These are phyloP conservation scores for Astrothelium macrocarpum DNA, from an alignment of 495 filamentous ascomycete genomes.

Conservation along the genomic window DNA sequence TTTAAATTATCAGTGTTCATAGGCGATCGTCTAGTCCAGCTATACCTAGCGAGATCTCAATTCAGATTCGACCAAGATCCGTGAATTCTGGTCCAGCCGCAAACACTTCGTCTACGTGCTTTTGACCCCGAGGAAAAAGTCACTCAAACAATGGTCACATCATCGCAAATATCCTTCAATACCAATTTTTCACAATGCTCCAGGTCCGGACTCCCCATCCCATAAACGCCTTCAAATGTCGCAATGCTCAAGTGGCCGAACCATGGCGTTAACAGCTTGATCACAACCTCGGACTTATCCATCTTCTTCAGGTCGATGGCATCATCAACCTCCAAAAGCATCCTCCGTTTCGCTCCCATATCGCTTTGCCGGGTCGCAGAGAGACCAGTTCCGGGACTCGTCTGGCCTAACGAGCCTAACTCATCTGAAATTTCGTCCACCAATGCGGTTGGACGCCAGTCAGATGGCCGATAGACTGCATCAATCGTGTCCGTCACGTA, in stretches of 20 bases:
- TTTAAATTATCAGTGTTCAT: too few species aligned
- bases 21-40: too few species aligned
- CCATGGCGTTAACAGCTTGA: slow-evolving; percentile 69
- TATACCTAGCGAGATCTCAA: too few species aligned
- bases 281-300: slow-evolving; percentile 28
- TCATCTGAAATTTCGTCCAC: slow-evolving; percentile 80
- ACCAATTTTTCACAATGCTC: slow-evolving; percentile 58
- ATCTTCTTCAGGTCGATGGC: slow-evolving; percentile 27
- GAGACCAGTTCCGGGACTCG: neutral
- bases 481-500: slow-evolving; percentile 96
- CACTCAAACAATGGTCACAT: slow-evolving; percentile 48
- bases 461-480: slow-evolving; percentile 76
- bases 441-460: slow-evolving; percentile 63
- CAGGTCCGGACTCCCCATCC: slow-evolving; percentile 62
- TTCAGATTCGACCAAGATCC: too few species aligned
- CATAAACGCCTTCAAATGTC: slow-evolving; percentile 85
- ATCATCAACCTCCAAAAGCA: slow-evolving; percentile 17
- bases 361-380: neutral
- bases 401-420: slow-evolving; percentile 39
- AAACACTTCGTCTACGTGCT: too few species aligned
- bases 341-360: neutral
- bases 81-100: too few species aligned
- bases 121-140: neutral
- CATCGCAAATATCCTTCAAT: slow-evolving; percentile 76
- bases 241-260: slow-evolving; percentile 84